Evolutionary conservation across 2,329 filamentous ascomycete species (phyloP).

Genomic region (Ceratocystis harringtonii): DNA sequence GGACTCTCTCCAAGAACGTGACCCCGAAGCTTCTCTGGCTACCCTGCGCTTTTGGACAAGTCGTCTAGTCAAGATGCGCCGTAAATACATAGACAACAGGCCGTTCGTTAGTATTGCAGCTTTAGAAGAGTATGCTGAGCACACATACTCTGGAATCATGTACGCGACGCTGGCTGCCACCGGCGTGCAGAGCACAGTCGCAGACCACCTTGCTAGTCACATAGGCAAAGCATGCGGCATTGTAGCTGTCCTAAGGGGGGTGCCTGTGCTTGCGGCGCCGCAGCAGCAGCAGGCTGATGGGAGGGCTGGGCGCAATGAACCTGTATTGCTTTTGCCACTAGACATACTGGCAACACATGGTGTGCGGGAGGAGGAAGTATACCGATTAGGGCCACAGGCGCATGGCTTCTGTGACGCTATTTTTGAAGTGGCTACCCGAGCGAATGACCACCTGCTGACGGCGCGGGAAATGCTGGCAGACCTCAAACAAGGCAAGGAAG

Average conservation of each 20-base stretch:
- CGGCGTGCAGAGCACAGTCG: slow-evolving; percentile 64
- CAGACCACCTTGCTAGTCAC: slow-evolving; percentile 87
- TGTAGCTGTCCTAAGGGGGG: slow-evolving; percentile 65
- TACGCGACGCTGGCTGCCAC: slow-evolving; percentile 74
- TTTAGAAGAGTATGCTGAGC: slow-evolving; percentile 81
- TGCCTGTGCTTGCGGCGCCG: slow-evolving; percentile 60
- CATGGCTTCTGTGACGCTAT: slow-evolving; percentile 74
- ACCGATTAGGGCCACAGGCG: slow-evolving; percentile 63
- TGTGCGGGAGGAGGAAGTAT: slow-evolving; percentile 78
- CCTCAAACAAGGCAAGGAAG: slow-evolving; percentile 54
- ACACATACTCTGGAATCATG: slow-evolving; percentile 83
- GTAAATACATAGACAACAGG: slow-evolving; percentile 68
- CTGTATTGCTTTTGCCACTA: slow-evolving; percentile 60
- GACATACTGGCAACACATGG: slow-evolving; percentile 76
- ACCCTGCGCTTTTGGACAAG: slow-evolving; percentile 58
- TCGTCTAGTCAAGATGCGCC: slow-evolving; percentile 64
- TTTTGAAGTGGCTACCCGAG: slow-evolving; percentile 81
- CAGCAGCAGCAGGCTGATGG: background rate
- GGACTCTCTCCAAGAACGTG: slow-evolving; percentile 38
- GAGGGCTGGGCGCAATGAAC: slow-evolving; percentile 25
- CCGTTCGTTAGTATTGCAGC: slow-evolving; percentile 60
- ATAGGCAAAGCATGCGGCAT: slow-evolving; percentile 92
- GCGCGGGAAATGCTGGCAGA: slow-evolving; percentile 81
- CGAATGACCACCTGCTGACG: slow-evolving; percentile 91
- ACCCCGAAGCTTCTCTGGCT: slow-evolving; percentile 29